phyloP scores from a whole-genome alignment of 2,329 filamentous ascomycete species.

The Diatrype stigma region DNA sequence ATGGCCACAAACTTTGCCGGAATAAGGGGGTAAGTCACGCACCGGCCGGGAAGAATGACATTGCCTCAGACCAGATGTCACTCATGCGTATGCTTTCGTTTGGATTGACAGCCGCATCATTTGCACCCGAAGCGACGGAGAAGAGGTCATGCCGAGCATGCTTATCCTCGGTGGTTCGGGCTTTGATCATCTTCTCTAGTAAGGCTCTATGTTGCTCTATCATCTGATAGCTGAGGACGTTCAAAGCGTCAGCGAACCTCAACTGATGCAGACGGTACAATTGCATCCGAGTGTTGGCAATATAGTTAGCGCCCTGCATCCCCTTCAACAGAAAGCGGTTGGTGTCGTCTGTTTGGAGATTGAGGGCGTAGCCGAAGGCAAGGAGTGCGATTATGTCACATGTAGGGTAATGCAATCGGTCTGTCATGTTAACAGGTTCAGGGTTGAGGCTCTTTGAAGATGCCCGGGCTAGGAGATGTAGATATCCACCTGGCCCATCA shows the following conservation, averaged over 20 bases:
- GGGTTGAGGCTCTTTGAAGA: not conserved
- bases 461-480: conserved; percentile 8
- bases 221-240: not conserved
- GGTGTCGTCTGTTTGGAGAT: conserved; percentile 10
- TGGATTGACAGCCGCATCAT: not conserved
- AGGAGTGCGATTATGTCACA: conserved; percentile 15
- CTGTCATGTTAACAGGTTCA: conserved; percentile 13
- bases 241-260: not conserved
- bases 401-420: conserved; percentile 6
- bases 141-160: conserved; percentile 14
- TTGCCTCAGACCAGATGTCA: conserved; percentile 15
- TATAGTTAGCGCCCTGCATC: conserved; percentile 7
- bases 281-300: conserved; percentile 13
- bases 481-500: conserved; percentile 13
- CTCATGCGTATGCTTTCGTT: conserved; percentile 8
- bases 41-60: conserved; percentile 19
- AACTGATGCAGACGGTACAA: conserved; percentile 10
- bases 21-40: too few species aligned
- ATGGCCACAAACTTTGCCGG: too few species aligned
- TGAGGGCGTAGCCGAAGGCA: conserved; percentile 15
- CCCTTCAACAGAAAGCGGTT: conserved; percentile 10
- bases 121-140: conserved; percentile 11
- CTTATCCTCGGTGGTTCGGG: conserved; percentile 9
- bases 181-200: conserved; percentile 15
- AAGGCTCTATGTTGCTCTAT: conserved; percentile 11